phyloP scores from a whole-genome alignment of 306 rosid species.

The Cucurbita ficifolia region DNA sequence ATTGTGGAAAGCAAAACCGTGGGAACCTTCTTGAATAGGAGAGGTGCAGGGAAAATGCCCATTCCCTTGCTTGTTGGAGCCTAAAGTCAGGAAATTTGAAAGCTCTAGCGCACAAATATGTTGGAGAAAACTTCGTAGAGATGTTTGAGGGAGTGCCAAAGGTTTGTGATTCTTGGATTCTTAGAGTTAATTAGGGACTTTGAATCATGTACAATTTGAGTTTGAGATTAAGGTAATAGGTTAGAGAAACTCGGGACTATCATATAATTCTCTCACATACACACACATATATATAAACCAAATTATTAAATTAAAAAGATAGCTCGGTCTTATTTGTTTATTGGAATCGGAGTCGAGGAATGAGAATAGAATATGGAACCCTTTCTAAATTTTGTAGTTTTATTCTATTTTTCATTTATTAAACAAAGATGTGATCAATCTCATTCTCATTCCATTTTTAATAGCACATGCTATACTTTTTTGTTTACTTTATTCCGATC shows the following conservation, averaged over 20 bases:
- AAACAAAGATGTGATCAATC: neutral
- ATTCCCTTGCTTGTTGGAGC: constrained; percentile 3
- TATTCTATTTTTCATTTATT: no score
- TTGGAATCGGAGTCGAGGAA: neutral
- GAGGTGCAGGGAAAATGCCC: neutral
- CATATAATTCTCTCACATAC: no score
- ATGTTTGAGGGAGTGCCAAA: neutral
- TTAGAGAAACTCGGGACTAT: neutral
- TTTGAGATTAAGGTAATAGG: neutral
- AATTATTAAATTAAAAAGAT: no score
- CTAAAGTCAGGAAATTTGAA: neutral
- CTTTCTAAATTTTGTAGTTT: no score
- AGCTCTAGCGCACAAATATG: neutral
- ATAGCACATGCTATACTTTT: no score
- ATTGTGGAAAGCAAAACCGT: neutral
- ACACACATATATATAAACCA: no score
- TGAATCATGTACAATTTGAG: neutral
- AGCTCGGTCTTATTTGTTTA: no score
- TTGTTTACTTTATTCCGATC: no score
- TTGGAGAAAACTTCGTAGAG: neutral
- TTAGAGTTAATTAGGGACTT: neutral
- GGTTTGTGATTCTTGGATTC: neutral
- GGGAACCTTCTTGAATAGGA: neutral
- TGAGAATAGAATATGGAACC: neutral
- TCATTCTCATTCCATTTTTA: neutral